Percentiles rank a stretch among this genome's conserved stretches.
phyloP scores from a whole-genome alignment of 495 filamentous ascomycete genomes.

The Extremus antarcticus region DNA sequence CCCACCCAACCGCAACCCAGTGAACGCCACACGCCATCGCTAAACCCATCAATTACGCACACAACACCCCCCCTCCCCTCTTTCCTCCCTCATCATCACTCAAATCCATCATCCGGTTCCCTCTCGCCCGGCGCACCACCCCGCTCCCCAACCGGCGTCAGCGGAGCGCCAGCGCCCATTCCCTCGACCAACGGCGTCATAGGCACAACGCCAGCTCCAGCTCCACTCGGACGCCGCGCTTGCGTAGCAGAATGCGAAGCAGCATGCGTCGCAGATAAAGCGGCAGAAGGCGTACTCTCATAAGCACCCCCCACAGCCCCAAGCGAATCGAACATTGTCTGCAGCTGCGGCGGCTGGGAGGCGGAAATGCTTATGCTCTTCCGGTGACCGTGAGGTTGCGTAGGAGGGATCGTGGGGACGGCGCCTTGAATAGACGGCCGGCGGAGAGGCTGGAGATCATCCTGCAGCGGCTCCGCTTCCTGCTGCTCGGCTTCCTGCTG shows the following conservation, averaged over 20 bases:
- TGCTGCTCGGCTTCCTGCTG: background rate
- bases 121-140: background rate
- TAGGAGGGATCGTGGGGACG: background rate
- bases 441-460: background rate
- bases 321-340: constrained; percentile 16
- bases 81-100: constrained; percentile 8
- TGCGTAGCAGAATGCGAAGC: no score
- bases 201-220: background rate
- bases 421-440: background rate
- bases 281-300: background rate
- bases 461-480: constrained; percentile 16
- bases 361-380: constrained; percentile 23
- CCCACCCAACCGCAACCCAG: no score
- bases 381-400: constrained; percentile 14
- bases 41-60: constrained; percentile 7
- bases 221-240: constrained; percentile 2
- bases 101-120: constrained; percentile 21
- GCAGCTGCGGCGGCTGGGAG: constrained; percentile 13
- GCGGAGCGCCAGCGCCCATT: background rate
- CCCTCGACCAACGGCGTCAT: constrained; percentile 7
- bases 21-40: constrained; percentile 14
- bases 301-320: constrained; percentile 11
- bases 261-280: no score
- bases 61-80: background rate
- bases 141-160: background rate